A percentile compares a stretch with the other conserved stretches of the same genome.
phyloP scores from a whole-genome alignment of 805 yeast genomes.

The Candida caryicola region DNA sequence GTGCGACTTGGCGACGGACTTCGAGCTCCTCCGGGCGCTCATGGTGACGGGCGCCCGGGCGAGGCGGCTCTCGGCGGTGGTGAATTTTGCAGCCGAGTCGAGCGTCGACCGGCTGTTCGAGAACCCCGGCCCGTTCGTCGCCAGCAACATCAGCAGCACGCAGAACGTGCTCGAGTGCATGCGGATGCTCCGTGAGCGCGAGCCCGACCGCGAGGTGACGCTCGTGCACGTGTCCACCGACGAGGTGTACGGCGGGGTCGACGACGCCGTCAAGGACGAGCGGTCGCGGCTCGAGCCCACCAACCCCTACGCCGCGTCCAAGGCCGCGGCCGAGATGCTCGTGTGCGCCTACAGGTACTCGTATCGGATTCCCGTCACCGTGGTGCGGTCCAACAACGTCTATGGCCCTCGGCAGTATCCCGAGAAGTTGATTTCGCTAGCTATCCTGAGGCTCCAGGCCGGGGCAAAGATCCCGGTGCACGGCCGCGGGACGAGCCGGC shows the following conservation, averaged over 20 bases:
- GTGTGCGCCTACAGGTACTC: constrained; percentile 44
- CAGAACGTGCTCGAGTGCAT: constrained; percentile 46
- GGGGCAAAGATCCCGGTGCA: constrained; percentile 37
- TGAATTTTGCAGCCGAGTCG: constrained; percentile 56
- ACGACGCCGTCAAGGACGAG: constrained; percentile 15
- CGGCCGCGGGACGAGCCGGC: constrained; percentile 44
- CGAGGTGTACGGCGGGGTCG: constrained; percentile 54
- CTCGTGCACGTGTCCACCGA: constrained; percentile 55
- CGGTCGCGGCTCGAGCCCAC: constrained; percentile 49
- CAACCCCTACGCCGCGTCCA: constrained; percentile 56
- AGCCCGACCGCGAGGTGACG: constrained; percentile 6
- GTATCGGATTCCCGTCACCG: constrained; percentile 39
- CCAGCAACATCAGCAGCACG: constrained; percentile 46
- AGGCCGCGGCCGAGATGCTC: constrained; percentile 52
- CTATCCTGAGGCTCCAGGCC: constrained; percentile 17
- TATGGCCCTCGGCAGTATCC: constrained; percentile 55
- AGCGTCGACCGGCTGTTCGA: constrained; percentile 52
- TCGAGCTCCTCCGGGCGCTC: constrained; percentile 15
- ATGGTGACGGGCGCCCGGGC: constrained; percentile 14
- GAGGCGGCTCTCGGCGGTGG: constrained; percentile 29
- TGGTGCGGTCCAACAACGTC: constrained; percentile 49
- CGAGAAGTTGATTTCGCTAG: constrained; percentile 47
- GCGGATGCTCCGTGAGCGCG: constrained; percentile 13
- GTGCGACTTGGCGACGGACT: constrained; percentile 37
- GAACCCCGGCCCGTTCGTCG: constrained; percentile 42